Evolutionary conservation across 345 rosid genomes (phyloP), one percentile per base, ranked within the genome.

Genomic region (Orychophragmus violaceus): DNA sequence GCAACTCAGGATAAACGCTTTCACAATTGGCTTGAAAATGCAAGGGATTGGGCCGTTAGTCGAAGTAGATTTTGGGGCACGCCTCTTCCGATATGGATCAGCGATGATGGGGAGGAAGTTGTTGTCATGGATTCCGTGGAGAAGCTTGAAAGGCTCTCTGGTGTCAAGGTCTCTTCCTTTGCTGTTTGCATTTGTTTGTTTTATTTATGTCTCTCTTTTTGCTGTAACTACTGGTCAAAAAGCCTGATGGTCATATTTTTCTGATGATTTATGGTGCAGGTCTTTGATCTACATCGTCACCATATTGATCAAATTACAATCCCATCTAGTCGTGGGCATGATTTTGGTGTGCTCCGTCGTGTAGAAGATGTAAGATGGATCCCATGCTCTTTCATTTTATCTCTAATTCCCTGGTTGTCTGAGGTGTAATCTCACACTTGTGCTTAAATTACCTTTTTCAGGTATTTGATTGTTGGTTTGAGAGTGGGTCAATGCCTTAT

Each of bases 401-500:
- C 56, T 30, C 30, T 45, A 16, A 49, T 62, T 41, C 58, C n/a
- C 2, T 48, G 57, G 14, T 52, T 35, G 6, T 59, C 24, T 36
- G 41, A 52, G 16, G 52, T 64, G n/a, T 64, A 30, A 44, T 51
- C 32, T 39, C 22, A 21, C 65, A 32, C 44, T 44, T 35, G 52
- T 13, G 17, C 52, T 35, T 61, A 36, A 61, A 53, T 35, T 35
- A 45, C 6, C 29, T 36, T 48, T 27, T 68, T 66, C 88, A 94
- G 99, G 99, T 95, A 45, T 91, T 91, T 64, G 99, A 95, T 84
- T 95, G 99, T 75, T 95, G 99, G 99, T 95, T 95, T 77, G 99
- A 95, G 76, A 95, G 99, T 72, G 99, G 99, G 23, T 95, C 99
- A 54, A 95, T 95, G 99, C 99, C 99, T 53, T 95, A 91, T 77